A percentile compares a stretch with the other conserved stretches of the same genome.
Conservation (phyloP, 2,329 filamentous ascomycete species). For the Beauveria varroae region DNA sequence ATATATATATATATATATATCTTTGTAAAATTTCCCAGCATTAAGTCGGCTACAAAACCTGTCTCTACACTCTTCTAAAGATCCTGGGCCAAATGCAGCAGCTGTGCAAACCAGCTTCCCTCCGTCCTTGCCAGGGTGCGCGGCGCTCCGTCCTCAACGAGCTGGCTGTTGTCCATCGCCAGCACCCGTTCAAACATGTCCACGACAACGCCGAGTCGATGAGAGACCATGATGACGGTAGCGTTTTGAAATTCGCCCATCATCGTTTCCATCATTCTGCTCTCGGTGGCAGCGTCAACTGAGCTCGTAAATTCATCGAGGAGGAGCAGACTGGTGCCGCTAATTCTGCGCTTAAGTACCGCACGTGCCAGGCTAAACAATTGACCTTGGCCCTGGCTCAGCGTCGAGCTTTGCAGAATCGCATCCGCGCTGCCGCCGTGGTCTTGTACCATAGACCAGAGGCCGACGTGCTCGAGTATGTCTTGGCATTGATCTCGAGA, state of each 20-base stretch:
- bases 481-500: slow-evolving; percentile 21
- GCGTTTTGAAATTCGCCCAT: slow-evolving; percentile 30
- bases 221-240: slow-evolving; percentile 48
- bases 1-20: no score
- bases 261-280: slow-evolving; percentile 34
- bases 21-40: no score
- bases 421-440: slow-evolving; percentile 19
- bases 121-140: slow-evolving; percentile 17
- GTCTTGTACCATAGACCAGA: slow-evolving; percentile 20
- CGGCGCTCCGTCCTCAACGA: slow-evolving; percentile 33
- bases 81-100: slow-evolving; percentile 9
- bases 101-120: slow-evolving; percentile 23
- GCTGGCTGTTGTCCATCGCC: slow-evolving; percentile 39
- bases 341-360: slow-evolving; percentile 33
- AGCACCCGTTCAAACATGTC: slow-evolving; percentile 42
- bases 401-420: slow-evolving; percentile 33
- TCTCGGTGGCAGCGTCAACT: slow-evolving; percentile 35
- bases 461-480: slow-evolving; percentile 22
- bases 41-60: no score
- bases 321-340: slow-evolving; percentile 24
- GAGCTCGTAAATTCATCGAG: slow-evolving; percentile 37
- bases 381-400: slow-evolving; percentile 50
- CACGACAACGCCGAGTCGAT: slow-evolving; percentile 42
- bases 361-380: slow-evolving; percentile 53
- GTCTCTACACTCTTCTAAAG: background rate